A percentile compares a stretch with the other conserved stretches of the same genome.
Evolutionary conservation across 2,329 filamentous ascomycete genomes (phyloP).

Genomic region (Colletotrichum lentis): DNA sequence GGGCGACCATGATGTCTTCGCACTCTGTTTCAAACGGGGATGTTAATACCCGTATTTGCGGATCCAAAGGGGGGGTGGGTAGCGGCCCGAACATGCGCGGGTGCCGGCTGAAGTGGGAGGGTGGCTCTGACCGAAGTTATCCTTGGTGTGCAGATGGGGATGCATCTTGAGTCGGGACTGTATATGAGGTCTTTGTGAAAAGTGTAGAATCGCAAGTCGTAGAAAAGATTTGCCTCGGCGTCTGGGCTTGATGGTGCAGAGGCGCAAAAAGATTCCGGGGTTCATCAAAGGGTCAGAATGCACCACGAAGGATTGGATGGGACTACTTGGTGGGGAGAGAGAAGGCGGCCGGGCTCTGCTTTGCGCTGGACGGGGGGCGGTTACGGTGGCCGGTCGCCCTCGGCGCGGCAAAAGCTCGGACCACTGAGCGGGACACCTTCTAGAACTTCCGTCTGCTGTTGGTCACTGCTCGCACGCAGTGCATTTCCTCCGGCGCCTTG

Average conservation of each 20-base stretch:
- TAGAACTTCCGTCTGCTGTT: constrained; percentile 31
- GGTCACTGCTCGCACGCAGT: constrained; percentile 9
- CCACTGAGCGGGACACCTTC: constrained; percentile 22
- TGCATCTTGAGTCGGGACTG: constrained; percentile 71
- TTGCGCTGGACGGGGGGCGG: neutral
- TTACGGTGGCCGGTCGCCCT: neutral
- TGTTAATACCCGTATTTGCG: neutral
- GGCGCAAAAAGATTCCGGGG: constrained; percentile 20
- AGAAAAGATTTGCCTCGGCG: neutral
- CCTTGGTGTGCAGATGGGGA: constrained; percentile 94
- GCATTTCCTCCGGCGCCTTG: neutral
- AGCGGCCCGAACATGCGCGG: neutral
- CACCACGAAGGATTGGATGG: constrained; percentile 26
- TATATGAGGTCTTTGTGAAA: neutral
- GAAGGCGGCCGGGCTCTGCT: constrained; percentile 23
- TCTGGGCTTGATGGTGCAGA: constrained; percentile 2
- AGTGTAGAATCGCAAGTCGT: neutral
- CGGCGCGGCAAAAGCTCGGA: constrained; percentile 35
- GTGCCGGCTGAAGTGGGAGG: constrained; percentile 7
- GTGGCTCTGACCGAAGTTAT: constrained; percentile 75
- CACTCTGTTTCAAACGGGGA: constrained; percentile 69
- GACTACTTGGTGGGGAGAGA: constrained; percentile 19
- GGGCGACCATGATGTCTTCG: constrained; percentile 89
- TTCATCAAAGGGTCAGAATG: constrained; percentile 30
- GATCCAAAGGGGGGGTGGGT: neutral